Percentiles rank a stretch among this genome's conserved stretches.
These are phyloP conservation scores for Climacium dendroides DNA, from an alignment of 225 moss, liverwort and hornwort genomes.

Conservation along the genomic window DNA sequence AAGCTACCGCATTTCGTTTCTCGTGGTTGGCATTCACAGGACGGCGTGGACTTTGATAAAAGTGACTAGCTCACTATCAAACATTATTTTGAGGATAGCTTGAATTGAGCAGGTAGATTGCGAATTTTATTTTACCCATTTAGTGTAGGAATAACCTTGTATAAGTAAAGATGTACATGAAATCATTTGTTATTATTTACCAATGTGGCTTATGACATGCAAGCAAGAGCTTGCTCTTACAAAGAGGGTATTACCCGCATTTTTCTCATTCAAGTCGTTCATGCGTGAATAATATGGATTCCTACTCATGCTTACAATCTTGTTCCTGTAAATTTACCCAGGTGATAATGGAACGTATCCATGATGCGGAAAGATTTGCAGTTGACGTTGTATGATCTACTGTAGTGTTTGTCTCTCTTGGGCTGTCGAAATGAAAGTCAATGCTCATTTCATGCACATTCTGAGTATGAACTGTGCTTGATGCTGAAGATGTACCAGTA, in stretches of 20 bases:
- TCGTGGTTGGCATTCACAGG: slow-evolving; percentile 5
- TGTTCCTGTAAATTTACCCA: background rate
- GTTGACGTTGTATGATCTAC: background rate
- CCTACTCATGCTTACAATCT: background rate
- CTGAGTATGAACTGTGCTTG: background rate
- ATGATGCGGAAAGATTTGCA: background rate
- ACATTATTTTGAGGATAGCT: background rate
- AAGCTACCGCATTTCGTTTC: slow-evolving; percentile 9
- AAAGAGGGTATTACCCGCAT: background rate
- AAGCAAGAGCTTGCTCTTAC: background rate
- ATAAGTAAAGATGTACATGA: slow-evolving; percentile 2
- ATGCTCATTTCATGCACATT: background rate
- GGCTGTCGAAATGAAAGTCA: background rate
- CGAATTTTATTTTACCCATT: background rate
- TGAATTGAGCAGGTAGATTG: background rate
- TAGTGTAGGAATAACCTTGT: slow-evolving; percentile 3
- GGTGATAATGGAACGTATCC: background rate
- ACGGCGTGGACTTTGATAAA: slow-evolving; percentile 21
- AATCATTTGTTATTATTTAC: background rate
- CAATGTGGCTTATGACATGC: background rate
- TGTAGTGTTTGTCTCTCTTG: background rate
- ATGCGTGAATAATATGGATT: background rate
- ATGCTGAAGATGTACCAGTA: background rate
- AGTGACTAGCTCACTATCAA: slow-evolving; percentile 10
- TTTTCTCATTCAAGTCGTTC: background rate